These are phyloP conservation scores for Mycosarcoma mackinlayi DNA, from an alignment of 1,284 basidiomycete genomes.

Conservation along the genomic window DNA sequence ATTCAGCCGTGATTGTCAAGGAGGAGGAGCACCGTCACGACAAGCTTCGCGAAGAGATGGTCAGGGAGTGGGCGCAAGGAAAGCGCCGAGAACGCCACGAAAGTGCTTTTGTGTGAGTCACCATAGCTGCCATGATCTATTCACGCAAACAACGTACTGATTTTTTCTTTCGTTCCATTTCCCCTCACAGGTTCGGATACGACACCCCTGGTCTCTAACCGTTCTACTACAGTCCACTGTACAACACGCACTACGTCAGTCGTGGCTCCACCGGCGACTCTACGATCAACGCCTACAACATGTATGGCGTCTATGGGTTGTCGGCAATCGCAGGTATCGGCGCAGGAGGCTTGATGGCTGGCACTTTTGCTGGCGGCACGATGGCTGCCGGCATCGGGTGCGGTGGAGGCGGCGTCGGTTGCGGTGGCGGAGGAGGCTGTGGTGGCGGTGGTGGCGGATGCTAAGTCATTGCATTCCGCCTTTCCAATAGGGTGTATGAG, in stretches of 20 bases:
- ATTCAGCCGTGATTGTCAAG: conserved; percentile 40
- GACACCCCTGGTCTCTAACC: conserved; percentile 44
- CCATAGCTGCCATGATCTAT: background rate
- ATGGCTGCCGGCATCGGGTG: conserved; percentile 12
- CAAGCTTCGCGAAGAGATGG: conserved; percentile 30
- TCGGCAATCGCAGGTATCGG: conserved; percentile 23
- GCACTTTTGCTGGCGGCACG: conserved; percentile 4
- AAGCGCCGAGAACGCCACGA: conserved; percentile 47
- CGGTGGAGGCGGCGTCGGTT: conserved; percentile 7
- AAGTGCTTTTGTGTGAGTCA: conserved; percentile 44
- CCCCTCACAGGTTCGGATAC: conserved; percentile 31
- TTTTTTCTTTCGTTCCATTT: background rate
- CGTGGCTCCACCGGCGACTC: conserved; percentile 25
- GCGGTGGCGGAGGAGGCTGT: conserved; percentile 21
- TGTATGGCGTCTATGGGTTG: conserved; percentile 36
- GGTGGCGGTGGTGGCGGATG: conserved; percentile 25
- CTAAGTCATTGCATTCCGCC: no score
- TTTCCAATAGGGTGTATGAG: no score
- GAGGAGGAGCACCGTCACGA: conserved; percentile 39
- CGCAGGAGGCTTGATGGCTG: conserved; percentile 13
- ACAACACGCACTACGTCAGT: conserved; percentile 26
- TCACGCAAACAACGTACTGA: background rate
- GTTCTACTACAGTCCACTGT: conserved; percentile 38
- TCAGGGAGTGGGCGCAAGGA: conserved; percentile 34
- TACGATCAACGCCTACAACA: conserved; percentile 27